These are phyloP conservation scores for Acephala macrosclerotiorum DNA, from an alignment of 2,329 filamentous ascomycete genomes.

Conservation along the genomic window DNA sequence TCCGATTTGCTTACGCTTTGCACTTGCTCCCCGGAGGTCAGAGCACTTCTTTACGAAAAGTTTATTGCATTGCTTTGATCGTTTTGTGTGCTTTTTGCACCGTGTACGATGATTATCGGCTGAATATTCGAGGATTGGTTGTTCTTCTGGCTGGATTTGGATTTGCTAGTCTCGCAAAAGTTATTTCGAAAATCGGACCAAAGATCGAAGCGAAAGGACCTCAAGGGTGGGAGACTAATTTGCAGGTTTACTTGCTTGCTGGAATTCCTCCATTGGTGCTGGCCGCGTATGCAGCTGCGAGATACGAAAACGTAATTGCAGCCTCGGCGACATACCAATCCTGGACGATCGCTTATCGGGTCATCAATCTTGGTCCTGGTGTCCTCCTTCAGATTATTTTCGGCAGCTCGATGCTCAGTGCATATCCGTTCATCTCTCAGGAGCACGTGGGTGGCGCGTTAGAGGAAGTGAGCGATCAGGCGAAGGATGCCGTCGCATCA, in stretches of 20 bases:
- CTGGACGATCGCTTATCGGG: slow-evolving; percentile 31
- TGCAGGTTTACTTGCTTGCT: slow-evolving; percentile 34
- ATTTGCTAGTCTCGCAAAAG: slow-evolving; percentile 36
- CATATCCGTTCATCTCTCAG: slow-evolving; percentile 34
- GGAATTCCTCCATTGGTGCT: slow-evolving; percentile 37
- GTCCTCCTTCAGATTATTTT: slow-evolving; percentile 38
- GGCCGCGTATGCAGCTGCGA: slow-evolving; percentile 32
- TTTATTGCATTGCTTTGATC: slow-evolving; percentile 32
- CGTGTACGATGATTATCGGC: slow-evolving; percentile 38
- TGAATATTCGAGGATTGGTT: slow-evolving; percentile 29
- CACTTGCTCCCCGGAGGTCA: slow-evolving; percentile 28
- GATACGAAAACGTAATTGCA: slow-evolving; percentile 34
- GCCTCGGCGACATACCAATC: slow-evolving; percentile 30
- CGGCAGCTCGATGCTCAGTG: slow-evolving; percentile 34
- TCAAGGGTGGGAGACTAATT: slow-evolving; percentile 31
- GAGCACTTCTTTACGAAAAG: slow-evolving; percentile 19
- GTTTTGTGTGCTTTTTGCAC: slow-evolving; percentile 18
- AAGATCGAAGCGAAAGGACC: slow-evolving; percentile 26
- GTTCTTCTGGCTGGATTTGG: slow-evolving; percentile 31
- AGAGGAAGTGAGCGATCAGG: slow-evolving; percentile 31
- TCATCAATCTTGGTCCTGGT: slow-evolving; percentile 33
- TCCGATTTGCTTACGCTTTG: slow-evolving; percentile 31
- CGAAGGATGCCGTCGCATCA: slow-evolving; percentile 31
- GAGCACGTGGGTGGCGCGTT: slow-evolving; percentile 35
- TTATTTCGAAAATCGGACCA: slow-evolving; percentile 34